Conservation (phyloP, 371 early-diverging fungal genomes). For the Mucor saturninus region DNA sequence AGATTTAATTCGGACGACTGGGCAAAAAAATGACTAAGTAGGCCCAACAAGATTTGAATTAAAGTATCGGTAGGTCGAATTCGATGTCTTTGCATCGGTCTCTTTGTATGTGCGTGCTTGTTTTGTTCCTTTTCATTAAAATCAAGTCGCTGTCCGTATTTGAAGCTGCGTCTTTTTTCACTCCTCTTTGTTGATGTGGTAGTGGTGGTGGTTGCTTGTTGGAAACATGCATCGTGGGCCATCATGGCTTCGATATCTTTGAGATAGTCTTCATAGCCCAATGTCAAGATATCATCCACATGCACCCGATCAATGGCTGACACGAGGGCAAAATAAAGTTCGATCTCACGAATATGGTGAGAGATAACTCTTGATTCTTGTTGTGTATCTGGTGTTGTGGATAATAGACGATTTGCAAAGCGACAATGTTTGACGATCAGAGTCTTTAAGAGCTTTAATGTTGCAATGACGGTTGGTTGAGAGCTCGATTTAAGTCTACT, state of each 20-base stretch:
- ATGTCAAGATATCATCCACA: conserved; percentile 53
- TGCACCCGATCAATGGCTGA: conserved; percentile 61
- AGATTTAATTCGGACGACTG: conserved; percentile 90
- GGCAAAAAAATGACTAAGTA: conserved; percentile 80
- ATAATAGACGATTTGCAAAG: conserved; percentile 71
- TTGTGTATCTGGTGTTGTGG: conserved; percentile 60
- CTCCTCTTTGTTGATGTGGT: conserved; percentile 28
- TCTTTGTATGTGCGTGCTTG: neutral
- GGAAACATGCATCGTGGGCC: conserved; percentile 66
- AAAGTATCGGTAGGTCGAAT: conserved; percentile 68
- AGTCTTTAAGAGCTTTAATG: conserved; percentile 79
- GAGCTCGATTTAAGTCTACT: conserved; percentile 76
- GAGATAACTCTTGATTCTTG: conserved; percentile 50
- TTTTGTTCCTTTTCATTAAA: conserved; percentile 19
- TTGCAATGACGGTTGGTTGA: conserved; percentile 78
- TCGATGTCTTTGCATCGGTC: conserved; percentile 43
- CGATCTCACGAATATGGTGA: conserved; percentile 71
- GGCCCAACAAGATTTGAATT: conserved; percentile 64
- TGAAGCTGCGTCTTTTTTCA: conserved; percentile 61
- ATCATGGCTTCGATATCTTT: conserved; percentile 73
- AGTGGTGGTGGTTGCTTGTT: conserved; percentile 29
- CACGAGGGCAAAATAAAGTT: conserved; percentile 74
- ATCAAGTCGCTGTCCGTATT: conserved; percentile 51
- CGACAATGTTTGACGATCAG: conserved; percentile 81
- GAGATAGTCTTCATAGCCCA: conserved; percentile 81